Percentiles rank a stretch among this genome's conserved stretches.
These are phyloP conservation scores for Elasticomyces elasticus DNA, from an alignment of 495 filamentous ascomycete species.

Conservation along the genomic window DNA sequence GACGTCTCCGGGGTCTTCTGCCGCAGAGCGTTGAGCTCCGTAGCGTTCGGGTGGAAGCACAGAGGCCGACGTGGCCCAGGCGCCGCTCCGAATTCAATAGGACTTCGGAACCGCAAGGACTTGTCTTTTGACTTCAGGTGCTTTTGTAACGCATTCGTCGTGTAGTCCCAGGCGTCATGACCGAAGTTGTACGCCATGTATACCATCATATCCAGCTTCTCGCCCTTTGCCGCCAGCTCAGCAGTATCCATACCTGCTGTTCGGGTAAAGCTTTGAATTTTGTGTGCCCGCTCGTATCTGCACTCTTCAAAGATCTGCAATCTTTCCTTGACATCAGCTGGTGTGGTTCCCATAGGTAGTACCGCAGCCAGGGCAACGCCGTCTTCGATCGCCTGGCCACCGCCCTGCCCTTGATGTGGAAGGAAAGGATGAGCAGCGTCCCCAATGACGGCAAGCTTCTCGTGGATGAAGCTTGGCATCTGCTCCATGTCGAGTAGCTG, in stretches of 20 bases:
- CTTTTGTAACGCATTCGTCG: conserved; percentile 40
- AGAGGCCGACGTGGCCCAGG: conserved; percentile 41
- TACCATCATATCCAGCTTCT: conserved; percentile 33
- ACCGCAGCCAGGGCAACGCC: conserved; percentile 45
- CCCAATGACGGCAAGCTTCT: conserved; percentile 43
- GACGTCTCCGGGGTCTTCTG: conserved; percentile 35
- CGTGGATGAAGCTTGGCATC: conserved; percentile 44
- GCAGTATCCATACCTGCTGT: conserved; percentile 35
- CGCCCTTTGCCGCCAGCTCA: conserved; percentile 28
- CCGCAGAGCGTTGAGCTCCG: conserved; percentile 3
- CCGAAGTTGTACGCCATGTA: conserved; percentile 49
- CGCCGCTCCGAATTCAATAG: conserved; percentile 48
- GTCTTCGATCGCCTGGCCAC: conserved; percentile 41
- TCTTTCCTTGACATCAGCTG: conserved; percentile 36
- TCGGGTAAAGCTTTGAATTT: conserved; percentile 47
- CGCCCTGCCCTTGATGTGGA: conserved; percentile 32
- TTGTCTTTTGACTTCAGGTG: conserved; percentile 36
- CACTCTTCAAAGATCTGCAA: conserved; percentile 46
- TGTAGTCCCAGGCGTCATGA: conserved; percentile 50
- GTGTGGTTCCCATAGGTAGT: conserved; percentile 36
- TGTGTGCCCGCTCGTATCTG: conserved; percentile 43
- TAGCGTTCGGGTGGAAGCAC: not conserved
- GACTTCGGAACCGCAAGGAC: conserved; percentile 41
- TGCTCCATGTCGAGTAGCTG: conserved; percentile 47
- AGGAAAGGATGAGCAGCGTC: conserved; percentile 56